Percentiles rank a stretch among this genome's conserved stretches.
Conservation (phyloP, 768 basidiomycete species). For the Pulveroboletus sp. region DNA sequence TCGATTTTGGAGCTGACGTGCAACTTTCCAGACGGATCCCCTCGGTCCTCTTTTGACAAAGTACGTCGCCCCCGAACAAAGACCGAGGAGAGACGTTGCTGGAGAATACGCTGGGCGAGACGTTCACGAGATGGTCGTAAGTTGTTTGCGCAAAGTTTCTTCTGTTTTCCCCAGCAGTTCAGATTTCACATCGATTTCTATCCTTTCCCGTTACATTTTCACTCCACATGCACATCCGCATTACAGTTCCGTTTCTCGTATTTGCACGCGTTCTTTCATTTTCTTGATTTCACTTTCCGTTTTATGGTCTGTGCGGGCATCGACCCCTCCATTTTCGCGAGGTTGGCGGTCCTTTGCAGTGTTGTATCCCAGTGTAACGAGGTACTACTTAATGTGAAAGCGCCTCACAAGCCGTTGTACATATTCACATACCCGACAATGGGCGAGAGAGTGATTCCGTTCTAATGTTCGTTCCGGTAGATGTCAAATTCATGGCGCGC, state of each 20-base stretch:
- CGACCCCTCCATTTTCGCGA: slow-evolving; percentile 1
- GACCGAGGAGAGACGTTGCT: slow-evolving; percentile 66
- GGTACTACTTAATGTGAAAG: slow-evolving; percentile 18
- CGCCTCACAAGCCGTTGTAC: background rate
- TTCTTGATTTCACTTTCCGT: slow-evolving; percentile 15
- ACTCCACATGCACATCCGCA: slow-evolving; percentile 13
- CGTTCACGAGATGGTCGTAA: slow-evolving; percentile 78
- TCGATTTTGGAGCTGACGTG: slow-evolving; percentile 2
- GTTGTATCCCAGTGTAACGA: slow-evolving; percentile 24
- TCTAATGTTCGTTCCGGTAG: slow-evolving; percentile 36
- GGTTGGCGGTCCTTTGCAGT: slow-evolving; percentile 13
- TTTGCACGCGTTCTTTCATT: slow-evolving; percentile 19
- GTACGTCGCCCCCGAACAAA: slow-evolving; percentile 75
- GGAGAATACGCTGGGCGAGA: slow-evolving; percentile 74
- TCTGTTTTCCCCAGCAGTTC: slow-evolving; percentile 7
- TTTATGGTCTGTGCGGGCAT: slow-evolving; percentile 24
- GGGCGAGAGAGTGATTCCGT: background rate
- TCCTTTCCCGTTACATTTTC: slow-evolving; percentile 3
- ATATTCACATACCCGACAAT: background rate
- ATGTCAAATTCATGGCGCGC: slow-evolving; percentile 89
- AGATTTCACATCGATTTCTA: slow-evolving; percentile 4
- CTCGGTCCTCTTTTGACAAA: slow-evolving; percentile 77
- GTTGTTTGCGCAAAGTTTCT: slow-evolving; percentile 27
- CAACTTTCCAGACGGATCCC: slow-evolving; percentile 63
- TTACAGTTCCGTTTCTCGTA: slow-evolving; percentile 20